Conservation (phyloP, 169 alveolate species). For the Babesia ovata region DNA sequence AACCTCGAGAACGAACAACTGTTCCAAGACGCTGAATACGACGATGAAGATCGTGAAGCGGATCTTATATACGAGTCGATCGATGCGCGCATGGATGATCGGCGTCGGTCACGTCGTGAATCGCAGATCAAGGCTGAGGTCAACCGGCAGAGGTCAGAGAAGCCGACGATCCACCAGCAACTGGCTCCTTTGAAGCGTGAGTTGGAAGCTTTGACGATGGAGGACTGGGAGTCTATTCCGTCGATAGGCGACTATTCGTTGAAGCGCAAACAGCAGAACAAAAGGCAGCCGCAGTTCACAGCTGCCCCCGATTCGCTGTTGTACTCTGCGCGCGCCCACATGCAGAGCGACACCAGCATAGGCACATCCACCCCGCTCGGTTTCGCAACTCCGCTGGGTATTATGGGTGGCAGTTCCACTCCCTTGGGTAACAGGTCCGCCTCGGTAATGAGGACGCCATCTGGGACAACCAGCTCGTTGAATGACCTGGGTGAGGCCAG, state of each 20-base stretch:
- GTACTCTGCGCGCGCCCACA: constrained; percentile 65
- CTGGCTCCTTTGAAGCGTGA: constrained; percentile 63
- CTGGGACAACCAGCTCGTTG: constrained; percentile 60
- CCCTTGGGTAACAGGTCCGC: constrained; percentile 84
- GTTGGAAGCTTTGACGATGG: constrained; percentile 56
- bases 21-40: constrained; percentile 86
- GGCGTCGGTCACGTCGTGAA: constrained; percentile 89
- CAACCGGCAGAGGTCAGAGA: constrained; percentile 85
- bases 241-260: constrained; percentile 89
- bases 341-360: constrained; percentile 73
- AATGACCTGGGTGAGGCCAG: constrained; percentile 92
- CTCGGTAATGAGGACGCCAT: constrained; percentile 81
- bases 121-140: constrained; percentile 84
- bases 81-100: constrained; percentile 89
- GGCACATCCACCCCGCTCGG: constrained; percentile 78
- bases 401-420: constrained; percentile 78
- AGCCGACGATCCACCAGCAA: constrained; percentile 74
- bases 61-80: constrained; percentile 88
- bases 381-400: constrained; percentile 78
- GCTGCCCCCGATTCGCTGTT: constrained; percentile 92
- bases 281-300: constrained; percentile 85
- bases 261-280: constrained; percentile 78
- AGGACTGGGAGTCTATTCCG: constrained; percentile 97
- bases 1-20: constrained; percentile 89
- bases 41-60: constrained; percentile 93